Evolutionary conservation across 2,329 filamentous ascomycete species (phyloP), one percentile per base, ranked within the genome.

Genomic region (Sporothrix pseudoabietina): DNA sequence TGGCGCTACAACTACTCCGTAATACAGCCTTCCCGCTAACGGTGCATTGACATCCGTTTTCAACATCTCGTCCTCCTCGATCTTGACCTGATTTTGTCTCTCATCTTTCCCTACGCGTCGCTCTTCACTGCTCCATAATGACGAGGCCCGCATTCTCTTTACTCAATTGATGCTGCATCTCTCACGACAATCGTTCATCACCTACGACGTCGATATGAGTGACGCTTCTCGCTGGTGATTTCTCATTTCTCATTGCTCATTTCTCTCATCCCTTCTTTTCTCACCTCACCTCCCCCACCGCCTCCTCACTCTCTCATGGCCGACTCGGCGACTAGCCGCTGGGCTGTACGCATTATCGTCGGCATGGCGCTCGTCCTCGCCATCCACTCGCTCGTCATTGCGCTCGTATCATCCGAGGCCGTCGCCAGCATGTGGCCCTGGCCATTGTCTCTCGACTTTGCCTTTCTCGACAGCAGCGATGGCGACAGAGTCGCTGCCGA

Each of bases 321-420:
- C 19, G 52, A 39, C 49, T 14, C 71, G 22, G 8, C 66, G 4
- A 44, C 26, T 6, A 63, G 44, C 61, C 71, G 47, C 22, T 76
- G 74, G 73, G 72, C 66, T 9, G 68, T 55, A 14, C 71, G 71
- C 57, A 12, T 73, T 32, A 72, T 75, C 70, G 39, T 39, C 57
- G 55, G 44, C 19, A 16, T 75, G 59, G 71, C 44, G 19, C 22
- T 76, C 65, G 8, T 74, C 2, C 65, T 76, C 35, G 65, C 55
- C 30, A 30, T 72, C 44, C 61, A 73, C 41, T 19, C 74, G 32
- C 30, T 76, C 5, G 44, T 35, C 10, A 32, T 71, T 6, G 68
- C 70, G 8, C 12, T 72, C 12, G 30, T 71, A 5, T 47, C 73
- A 44, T 30, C 52, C 16, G 10, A 52, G 71, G n/a, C 26, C 52